Base-by-base conservation (phyloP, 345 rosid genomes). In the Linum trigynum region DNA sequence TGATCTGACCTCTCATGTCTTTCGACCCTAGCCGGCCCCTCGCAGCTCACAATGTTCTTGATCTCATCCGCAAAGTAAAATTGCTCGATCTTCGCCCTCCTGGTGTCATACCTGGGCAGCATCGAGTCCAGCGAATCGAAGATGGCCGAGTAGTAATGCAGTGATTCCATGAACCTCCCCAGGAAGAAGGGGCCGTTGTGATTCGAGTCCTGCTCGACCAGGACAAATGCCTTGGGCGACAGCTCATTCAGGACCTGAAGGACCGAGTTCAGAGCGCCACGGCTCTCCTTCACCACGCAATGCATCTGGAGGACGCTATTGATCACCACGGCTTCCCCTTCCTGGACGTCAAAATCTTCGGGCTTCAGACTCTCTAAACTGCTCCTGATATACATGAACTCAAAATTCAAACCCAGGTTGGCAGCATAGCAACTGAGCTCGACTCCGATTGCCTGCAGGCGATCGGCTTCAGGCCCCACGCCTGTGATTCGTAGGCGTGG, bases 101-200 rank as follows among this genome's bases (percentile, higher is more conserved):
- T 73, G 1, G 86, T 86, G 82, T 84, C 86, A 17, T 82, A 84
- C 65, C 69, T 86, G 62, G 86, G 91, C 37, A 84, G 69, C 85
- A 79, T 71, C 0, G 70, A 71, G 17, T 83, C 91, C 38, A 83
- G 63, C 15, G 86, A 78, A 60, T 83, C 88, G 3, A 83, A 86
- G 9, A 84, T 80, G 5, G 86, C 86, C 0, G 86, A 76, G 59
- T 86, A 86, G 72, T 84, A 82, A 68, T 86, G 85, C 75, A 86
- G 48, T 3, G 88, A 85, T 69, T 86, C 86, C 86, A 84, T 80
- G 61, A 86, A 86, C 68, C 91, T 79, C 15, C 85, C 88, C 0
- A 84, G 78, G 56, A 86, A 86, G 56, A 86, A 86, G 0, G 91
- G 86, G 23, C 86, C 85, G 17, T 86, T 86, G 67, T 82, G 86